Evolutionary conservation across 805 yeast species (phyloP).

Genomic region (Starmerella bacillaris): DNA sequence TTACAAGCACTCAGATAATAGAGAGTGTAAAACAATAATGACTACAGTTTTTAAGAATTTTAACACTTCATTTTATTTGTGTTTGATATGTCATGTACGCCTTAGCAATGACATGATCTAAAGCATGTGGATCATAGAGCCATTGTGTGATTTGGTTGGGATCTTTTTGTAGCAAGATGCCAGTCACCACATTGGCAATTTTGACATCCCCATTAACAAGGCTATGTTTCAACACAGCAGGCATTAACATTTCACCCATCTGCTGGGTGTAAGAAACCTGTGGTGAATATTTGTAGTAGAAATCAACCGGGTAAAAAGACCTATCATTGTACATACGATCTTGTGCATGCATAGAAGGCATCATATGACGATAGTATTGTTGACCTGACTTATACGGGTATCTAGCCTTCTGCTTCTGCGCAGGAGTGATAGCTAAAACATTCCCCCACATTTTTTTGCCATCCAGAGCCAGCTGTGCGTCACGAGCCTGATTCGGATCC

Average conservation of each 20-base stretch:
- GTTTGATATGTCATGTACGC: slow-evolving; percentile 74
- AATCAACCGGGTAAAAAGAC: background rate
- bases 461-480: slow-evolving; percentile 49
- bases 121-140: slow-evolving; percentile 67
- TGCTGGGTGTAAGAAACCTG: background rate
- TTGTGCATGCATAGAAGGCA: background rate
- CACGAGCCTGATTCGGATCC: slow-evolving; percentile 44
- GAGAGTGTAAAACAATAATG: background rate
- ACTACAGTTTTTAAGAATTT: background rate
- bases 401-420: slow-evolving; percentile 36
- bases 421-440: slow-evolving; percentile 51
- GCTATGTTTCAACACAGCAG: slow-evolving; percentile 61
- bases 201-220: slow-evolving; percentile 57
- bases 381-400: background rate
- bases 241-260: slow-evolving; percentile 81
- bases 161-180: slow-evolving; percentile 86
- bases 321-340: too few species aligned
- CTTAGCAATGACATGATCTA: slow-evolving; percentile 72
- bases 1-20: too few species aligned
- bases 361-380: background rate
- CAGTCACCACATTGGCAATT: slow-evolving; percentile 89
- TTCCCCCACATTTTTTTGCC: slow-evolving; percentile 35
- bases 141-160: slow-evolving; percentile 66
- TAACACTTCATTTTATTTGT: background rate
- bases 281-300: background rate